Evolutionary conservation across 768 basidiomycete genomes (phyloP), one percentile per base, ranked within the genome.

Genomic region (Auricularia heimuer): DNA sequence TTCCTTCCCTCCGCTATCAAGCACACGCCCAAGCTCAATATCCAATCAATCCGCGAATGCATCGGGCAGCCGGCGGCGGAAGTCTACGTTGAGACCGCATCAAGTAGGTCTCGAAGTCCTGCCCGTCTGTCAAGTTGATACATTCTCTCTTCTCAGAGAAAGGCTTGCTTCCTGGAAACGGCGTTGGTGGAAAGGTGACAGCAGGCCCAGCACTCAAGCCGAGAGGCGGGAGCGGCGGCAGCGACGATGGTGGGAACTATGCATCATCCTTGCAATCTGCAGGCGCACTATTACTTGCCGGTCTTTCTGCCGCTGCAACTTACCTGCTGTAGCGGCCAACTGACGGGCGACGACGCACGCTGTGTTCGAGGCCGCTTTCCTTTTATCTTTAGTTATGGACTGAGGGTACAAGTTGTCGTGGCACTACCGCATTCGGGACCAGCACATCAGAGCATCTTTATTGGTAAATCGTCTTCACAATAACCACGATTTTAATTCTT

Each of bases 1-100:
- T 70, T 79, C 68, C 70, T 80, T 16, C 80, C 79, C 14, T 68
- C 70, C 56, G 79, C 77, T 21, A 70, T 79, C 65, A 70, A 69
- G 61, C 69, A 69, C 21, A 65, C 62, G 21, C 47, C 47, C 10
- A 21, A 16, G 47, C 21, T 51, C 47, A 51, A 51, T 6, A 51
- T 51, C 14, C 47, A 51, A 21, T 51, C 47, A 10, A 51, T 51
- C 18, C 47, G 47, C 18, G 47, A 51, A 18, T 51, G 47, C 47
- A 51, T 51, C 18, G 47, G 47, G 16, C 14, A 18, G 47, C 47
- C 47, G 47, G 47, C 21, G 6, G 47, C 47, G 6, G 47, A 51
- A 2, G 47, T 51, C 47, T 51, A 51, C 18, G 47, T 21, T 18
- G 47, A 51, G 47, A 51, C 47, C 47, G 47, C 47, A 18, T 51